These are phyloP conservation scores for Fusarium xyrophilum DNA, from an alignment of 2,329 filamentous ascomycete species.

Conservation along the genomic window DNA sequence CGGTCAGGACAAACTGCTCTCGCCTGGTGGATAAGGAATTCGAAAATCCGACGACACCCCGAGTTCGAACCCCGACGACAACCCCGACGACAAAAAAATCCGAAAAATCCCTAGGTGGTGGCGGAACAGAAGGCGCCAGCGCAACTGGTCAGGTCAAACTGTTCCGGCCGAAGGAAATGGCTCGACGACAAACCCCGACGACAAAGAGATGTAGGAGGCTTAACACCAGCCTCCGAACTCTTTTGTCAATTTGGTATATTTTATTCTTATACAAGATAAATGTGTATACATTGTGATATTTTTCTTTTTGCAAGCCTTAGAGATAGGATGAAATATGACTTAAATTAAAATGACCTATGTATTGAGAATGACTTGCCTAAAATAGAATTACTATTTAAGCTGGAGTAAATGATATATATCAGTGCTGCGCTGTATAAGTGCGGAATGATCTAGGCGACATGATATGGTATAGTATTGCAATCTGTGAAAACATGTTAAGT, in stretches of 20 bases:
- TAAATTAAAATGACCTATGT: accelerated
- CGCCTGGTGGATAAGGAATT: slow-evolving; percentile 20
- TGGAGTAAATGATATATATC: too few relatives aligned
- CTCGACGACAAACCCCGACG: slow-evolving; percentile 10
- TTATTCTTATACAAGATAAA: background rate
- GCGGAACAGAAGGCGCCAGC: slow-evolving; percentile 32
- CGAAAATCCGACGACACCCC: background rate
- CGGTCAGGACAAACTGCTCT: slow-evolving; percentile 42
- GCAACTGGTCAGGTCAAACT: slow-evolving; percentile 43
- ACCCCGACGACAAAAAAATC: background rate
- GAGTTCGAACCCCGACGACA: slow-evolving; percentile 26
- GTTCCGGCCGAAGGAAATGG: slow-evolving; percentile 13
- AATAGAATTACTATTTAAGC: accelerated
- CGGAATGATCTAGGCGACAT: too few relatives aligned
- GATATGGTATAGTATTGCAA: accelerated
- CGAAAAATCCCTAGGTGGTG: background rate
- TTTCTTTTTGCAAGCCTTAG: background rate
- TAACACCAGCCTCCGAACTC: slow-evolving; percentile 38
- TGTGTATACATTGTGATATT: accelerated
- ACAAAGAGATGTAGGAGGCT: slow-evolving; percentile 41
- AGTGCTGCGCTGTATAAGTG: too few relatives aligned
- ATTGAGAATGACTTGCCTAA: too few relatives aligned
- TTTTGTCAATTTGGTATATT: slow-evolving; percentile 30
- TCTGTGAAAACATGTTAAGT: accelerated
- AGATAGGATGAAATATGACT: background rate